Base-by-base conservation (phyloP, 306 rosid species). In the Vigna trinervia region DNA sequence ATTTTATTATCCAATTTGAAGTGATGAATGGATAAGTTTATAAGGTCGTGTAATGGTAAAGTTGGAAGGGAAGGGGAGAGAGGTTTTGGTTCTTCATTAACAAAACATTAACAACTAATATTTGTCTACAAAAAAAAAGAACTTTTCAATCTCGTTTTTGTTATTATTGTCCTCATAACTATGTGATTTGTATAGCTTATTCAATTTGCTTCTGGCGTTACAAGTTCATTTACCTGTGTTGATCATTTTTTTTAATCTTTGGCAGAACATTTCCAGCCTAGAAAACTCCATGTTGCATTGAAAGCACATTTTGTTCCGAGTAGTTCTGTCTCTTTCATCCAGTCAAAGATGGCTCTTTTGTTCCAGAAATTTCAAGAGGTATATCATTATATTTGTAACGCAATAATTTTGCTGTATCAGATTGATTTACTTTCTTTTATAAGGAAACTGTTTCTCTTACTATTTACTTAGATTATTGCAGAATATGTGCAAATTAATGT, bases 281-380 rank as follows among this genome's bases (percentile, higher is more conserved):
- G 48, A 12, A 34, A 12, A 39, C 47, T 28, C 30, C 11, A 38
- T 39, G 8, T 62, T 34, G 52, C 71, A 65, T 20, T 20, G 19
- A 20, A 39, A 41, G 10, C 34, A 4, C 52, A 26, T 53, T 53
- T 7, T 5, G 12, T 62, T 74, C 45, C 13, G 78, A 64, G 43
- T 19, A 70, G 69, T 30, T 41, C 46, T 14, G 60, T 64, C 78
- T 54, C 23, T 73, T 68, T 68, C 58, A 36, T 61, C 56, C 5
- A 38, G 39, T 34, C 8, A 51, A 28, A 3, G 9, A 92, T 89
- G 97, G 95, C 93, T 11, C 80, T 77, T 81, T 77, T 91, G 12
- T 90, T 92, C 79, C 85, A 87, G 65, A 89, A 90, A 84, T 81
- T 90, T 77, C 94, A 84, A 84, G 89, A 88, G 94, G 98, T 90